Percentiles rank a stretch among this genome's conserved stretches.
Evolutionary conservation across 495 filamentous ascomycete species (phyloP).

Genomic region (Penicillium cataractarum): DNA sequence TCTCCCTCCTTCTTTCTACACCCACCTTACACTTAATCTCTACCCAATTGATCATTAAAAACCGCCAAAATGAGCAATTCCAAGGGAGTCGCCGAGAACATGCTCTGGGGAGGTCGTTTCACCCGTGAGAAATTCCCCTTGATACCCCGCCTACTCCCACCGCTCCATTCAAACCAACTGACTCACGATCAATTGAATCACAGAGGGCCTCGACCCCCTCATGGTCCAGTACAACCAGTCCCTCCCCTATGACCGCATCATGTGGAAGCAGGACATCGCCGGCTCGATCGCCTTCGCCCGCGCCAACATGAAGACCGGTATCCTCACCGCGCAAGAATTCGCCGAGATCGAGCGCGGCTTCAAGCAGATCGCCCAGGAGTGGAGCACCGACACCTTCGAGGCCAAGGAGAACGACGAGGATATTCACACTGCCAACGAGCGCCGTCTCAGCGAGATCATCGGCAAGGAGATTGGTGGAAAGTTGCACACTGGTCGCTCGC

Average conservation of each 20-base stretch:
- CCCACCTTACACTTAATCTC: not conserved
- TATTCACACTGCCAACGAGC: slow-evolving; percentile 94
- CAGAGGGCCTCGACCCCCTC: slow-evolving; percentile 80
- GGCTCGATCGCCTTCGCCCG: slow-evolving; percentile 87
- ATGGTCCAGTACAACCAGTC: slow-evolving; percentile 90
- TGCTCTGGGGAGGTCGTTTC: slow-evolving; percentile 85
- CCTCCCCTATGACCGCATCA: slow-evolving; percentile 79
- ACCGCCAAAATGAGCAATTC: slow-evolving; percentile 43
- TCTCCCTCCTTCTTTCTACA: slow-evolving; percentile 7
- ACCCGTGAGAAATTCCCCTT: slow-evolving; percentile 56
- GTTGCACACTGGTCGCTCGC: slow-evolving; percentile 87
- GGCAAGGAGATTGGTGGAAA: slow-evolving; percentile 87
- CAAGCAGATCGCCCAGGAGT: slow-evolving; percentile 72
- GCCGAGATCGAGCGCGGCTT: slow-evolving; percentile 75
- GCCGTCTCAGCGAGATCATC: slow-evolving; percentile 85
- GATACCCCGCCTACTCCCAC: slow-evolving; percentile 13
- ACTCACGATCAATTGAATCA: slow-evolving; percentile 27
- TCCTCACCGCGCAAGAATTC: slow-evolving; percentile 78
- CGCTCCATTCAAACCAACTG: slow-evolving; percentile 18
- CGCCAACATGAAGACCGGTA: slow-evolving; percentile 75
- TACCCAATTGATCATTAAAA: slow-evolving; percentile 8
- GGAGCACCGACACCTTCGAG: slow-evolving; percentile 55
- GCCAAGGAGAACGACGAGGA: slow-evolving; percentile 57
- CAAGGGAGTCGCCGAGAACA: slow-evolving; percentile 56
- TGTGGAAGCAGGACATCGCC: slow-evolving; percentile 80